Conservation (phyloP, 2,329 filamentous ascomycete genomes). For the Fusarium sp. region DNA sequence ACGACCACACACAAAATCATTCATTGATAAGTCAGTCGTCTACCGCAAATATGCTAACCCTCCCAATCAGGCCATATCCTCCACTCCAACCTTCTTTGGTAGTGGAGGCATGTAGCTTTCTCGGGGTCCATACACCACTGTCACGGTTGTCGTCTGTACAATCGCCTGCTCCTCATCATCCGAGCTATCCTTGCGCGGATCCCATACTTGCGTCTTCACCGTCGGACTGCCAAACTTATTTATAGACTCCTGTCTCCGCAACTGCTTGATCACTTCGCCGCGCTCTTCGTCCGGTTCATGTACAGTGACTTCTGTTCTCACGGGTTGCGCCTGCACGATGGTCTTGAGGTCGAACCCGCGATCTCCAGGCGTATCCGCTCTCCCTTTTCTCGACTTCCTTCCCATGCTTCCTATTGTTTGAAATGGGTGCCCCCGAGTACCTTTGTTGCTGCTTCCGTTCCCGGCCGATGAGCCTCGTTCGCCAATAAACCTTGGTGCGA, state of each 20-base stretch:
- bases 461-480: slow-evolving; percentile 27
- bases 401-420: slow-evolving; percentile 28
- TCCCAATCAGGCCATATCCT: not conserved
- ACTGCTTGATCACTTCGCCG: slow-evolving; percentile 29
- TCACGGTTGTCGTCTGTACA: slow-evolving; percentile 43
- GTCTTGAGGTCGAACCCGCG: slow-evolving; percentile 39
- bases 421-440: slow-evolving; percentile 35
- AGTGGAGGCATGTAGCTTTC: slow-evolving; percentile 5
- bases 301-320: slow-evolving; percentile 30
- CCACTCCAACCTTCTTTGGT: not conserved
- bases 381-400: slow-evolving; percentile 8
- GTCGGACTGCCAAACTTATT: slow-evolving; percentile 33
- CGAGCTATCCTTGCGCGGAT: slow-evolving; percentile 5
- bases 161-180: slow-evolving; percentile 40
- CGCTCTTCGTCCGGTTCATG: slow-evolving; percentile 25
- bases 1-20: not conserved
- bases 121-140: slow-evolving; percentile 39
- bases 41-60: not conserved
- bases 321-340: slow-evolving; percentile 37
- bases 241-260: slow-evolving; percentile 40
- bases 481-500: slow-evolving; percentile 42
- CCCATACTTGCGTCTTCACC: slow-evolving; percentile 23
- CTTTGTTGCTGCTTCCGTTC: slow-evolving; percentile 1
- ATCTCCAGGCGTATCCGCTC: slow-evolving; percentile 18
- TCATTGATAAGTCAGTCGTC: not conserved